Base-by-base conservation (phyloP, 208 protist species). In the Acanthamoeba triangularis region DNA sequence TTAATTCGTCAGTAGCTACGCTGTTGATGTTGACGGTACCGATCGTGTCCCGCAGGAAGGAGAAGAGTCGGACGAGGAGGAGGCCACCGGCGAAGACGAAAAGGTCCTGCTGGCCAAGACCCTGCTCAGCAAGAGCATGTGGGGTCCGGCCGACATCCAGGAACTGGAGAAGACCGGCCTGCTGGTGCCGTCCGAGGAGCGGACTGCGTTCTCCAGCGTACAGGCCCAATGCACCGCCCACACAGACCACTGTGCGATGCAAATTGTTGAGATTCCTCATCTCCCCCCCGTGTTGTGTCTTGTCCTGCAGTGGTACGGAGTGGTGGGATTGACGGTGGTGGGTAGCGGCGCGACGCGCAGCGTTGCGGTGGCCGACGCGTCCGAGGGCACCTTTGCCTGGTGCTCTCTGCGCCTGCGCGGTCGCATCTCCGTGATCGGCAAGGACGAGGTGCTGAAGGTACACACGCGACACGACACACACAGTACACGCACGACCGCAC, bases 121-220 rank as follows among this genome's bases (percentile, higher is more conserved):
- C 78, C 78, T 87, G 18, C 78, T 87, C 47, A 87, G 52, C 78
- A 87, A 63, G 47, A 87, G 78, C 78, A 87, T 87, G 78, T 87
- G 78, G 78, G 78, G 78, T 5, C 49, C 78, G 41, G 49, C 78
- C 52, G 78, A 87, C 78, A 6, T 87, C 49, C 47, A 54, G 10
- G 28, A 56, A n/a, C 23, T 87, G 47, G 52, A 87, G 10, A 8
- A 61, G 52, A 87, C 52, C 49, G 78, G 78, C 41, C 4, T 41
- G 18, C 49, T 87, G 5, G 2, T 25, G 10, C 28, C 41, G 30
- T 30, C 52, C n/a, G 78, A 63, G 5, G 28, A n/a, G 4, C 18
- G 49, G 7, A 23, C 47, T 6, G 49, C 78, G 2, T 87, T 87
- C 30, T 56, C 78, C 14, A 87, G 49, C 49, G 78, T 87, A 61